Conservation (phyloP, 768 basidiomycete genomes). For the Pleurotus citrinopileatus region DNA sequence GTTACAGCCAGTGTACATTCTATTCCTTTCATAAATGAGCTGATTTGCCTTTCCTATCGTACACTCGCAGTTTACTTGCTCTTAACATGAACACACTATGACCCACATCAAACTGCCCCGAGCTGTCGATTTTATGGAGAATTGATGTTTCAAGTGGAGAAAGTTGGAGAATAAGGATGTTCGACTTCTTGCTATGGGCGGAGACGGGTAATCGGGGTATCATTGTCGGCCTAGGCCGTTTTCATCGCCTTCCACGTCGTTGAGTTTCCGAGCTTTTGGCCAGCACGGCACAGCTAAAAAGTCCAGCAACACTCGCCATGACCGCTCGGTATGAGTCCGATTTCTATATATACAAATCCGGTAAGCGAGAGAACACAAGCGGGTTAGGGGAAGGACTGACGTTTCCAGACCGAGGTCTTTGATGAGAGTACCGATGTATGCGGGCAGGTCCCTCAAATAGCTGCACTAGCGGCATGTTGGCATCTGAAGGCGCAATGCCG, state of each 20-base stretch:
- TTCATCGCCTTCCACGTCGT: not conserved
- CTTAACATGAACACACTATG: not conserved
- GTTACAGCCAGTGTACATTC: no score
- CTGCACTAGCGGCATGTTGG: slow-evolving; percentile 30
- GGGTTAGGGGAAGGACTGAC: slow-evolving; percentile 6
- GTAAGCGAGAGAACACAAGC: slow-evolving; percentile 4
- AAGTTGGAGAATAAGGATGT: not conserved
- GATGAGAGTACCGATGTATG: slow-evolving; percentile 9
- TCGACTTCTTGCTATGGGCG: not conserved
- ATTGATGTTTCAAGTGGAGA: not conserved
- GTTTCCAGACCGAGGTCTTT: slow-evolving; percentile 4
- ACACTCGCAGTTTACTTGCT: not conserved
- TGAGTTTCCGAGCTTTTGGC: not conserved
- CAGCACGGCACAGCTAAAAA: slow-evolving; percentile 1
- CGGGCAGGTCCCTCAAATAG: slow-evolving; percentile 49
- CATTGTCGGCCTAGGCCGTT: not conserved
- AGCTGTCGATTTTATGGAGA: not conserved
- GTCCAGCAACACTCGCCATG: slow-evolving; percentile 2
- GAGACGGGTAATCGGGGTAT: not conserved
- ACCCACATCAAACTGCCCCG: not conserved
- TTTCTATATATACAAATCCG: slow-evolving; percentile 5
- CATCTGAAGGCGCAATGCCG: slow-evolving; percentile 14
- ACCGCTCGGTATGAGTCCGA: not conserved
- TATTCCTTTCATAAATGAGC: not conserved
- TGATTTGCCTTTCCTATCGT: not conserved